These are phyloP conservation scores for Fremontodendron californicum DNA, from an alignment of 345 rosid species.

Conservation along the genomic window DNA sequence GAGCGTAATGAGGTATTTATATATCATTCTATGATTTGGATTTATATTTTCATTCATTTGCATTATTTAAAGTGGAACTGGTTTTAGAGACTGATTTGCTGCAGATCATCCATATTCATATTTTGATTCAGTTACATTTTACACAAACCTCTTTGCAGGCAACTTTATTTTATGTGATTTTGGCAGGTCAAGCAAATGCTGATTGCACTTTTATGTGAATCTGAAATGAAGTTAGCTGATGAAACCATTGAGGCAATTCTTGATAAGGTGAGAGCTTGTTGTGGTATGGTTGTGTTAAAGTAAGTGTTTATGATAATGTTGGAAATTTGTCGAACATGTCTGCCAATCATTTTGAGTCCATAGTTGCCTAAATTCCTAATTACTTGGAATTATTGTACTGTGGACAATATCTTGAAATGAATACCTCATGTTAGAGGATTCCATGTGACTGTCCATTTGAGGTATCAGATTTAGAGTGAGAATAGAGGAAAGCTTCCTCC, in stretches of 20 bases:
- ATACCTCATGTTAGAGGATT: background rate
- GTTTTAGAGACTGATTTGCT: background rate
- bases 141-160: conserved; percentile 19
- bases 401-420: background rate
- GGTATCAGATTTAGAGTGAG: background rate
- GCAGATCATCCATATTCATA: background rate
- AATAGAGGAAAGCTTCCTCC: background rate
- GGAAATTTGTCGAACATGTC: background rate
- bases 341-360: background rate
- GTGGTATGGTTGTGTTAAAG: background rate
- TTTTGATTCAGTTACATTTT: conserved; percentile 13
- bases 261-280: conserved; percentile 59
- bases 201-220: conserved; percentile 93
- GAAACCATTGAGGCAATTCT: conserved; percentile 93
- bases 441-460: background rate
- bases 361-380: background rate
- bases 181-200: conserved; percentile 96
- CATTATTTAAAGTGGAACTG: background rate
- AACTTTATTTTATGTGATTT: conserved; percentile 30
- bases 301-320: background rate
- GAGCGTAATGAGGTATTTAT: conserved; percentile 85
- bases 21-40: background rate
- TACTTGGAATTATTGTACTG: background rate
- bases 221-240: conserved; percentile 94
- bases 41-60: background rate